These are phyloP conservation scores for Oryza nivara DNA, from an alignment of 176 grass and related monocot genomes.

Conservation along the genomic window DNA sequence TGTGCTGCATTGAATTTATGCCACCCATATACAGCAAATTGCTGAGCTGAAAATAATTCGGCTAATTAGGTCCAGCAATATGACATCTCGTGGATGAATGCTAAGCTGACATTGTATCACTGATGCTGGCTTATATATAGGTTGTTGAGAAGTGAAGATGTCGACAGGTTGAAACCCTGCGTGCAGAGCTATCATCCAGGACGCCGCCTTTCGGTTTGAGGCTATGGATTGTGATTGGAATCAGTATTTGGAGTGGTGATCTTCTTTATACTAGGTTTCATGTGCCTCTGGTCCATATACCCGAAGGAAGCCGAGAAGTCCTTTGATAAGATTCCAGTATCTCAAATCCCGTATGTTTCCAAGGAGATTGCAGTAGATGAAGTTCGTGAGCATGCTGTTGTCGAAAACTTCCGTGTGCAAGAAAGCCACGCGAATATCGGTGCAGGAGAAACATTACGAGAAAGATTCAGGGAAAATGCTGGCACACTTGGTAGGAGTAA, in stretches of 20 bases:
- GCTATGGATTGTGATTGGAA: neutral
- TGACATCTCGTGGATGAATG: no score
- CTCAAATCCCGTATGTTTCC: constrained; percentile 64
- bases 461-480: constrained; percentile 1
- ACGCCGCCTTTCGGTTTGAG: neutral
- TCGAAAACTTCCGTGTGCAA: constrained; percentile 38
- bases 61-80: neutral
- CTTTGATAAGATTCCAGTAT: constrained; percentile 51
- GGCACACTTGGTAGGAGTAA: neutral
- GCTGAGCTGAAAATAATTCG: neutral
- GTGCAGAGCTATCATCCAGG: neutral
- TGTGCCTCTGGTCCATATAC: constrained; percentile 60
- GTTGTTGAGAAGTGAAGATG: constrained; percentile 5
- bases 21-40: no score
- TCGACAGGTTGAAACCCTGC: neutral
- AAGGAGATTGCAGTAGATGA: constrained; percentile 69
- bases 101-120: neutral
- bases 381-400: constrained; percentile 44
- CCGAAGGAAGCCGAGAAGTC: constrained; percentile 44
- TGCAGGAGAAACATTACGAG: neutral
- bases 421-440: constrained; percentile 39
- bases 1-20: no score
- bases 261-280: constrained; percentile 55
- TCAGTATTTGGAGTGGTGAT: constrained; percentile 42
- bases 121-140: neutral